Base-by-base conservation (phyloP, 306 rosid genomes). In the Cicer chorassanicum region DNA sequence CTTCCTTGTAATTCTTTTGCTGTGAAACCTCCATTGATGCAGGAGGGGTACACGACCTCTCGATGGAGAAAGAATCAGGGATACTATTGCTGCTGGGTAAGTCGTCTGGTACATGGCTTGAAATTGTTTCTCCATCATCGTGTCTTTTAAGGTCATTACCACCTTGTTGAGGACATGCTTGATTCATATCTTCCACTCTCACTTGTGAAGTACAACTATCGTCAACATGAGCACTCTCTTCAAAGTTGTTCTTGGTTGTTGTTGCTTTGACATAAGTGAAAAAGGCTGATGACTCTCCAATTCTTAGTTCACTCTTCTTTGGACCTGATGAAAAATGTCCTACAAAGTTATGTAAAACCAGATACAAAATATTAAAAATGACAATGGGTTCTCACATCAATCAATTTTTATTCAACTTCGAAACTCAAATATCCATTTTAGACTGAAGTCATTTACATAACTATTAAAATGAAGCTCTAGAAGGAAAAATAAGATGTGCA, bases 231-330 rank as follows among this genome's bases (percentile, higher is more conserved):
- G 68, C 81, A 68, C 77, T 79, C 73, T 74, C 87, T 85, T 79
- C 90, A 59, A 86, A 71, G 70, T 82, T 86, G 72, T 68, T 84
- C 82, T 84, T 84, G 9, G 36, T 56, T 24, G 65, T 39, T 82
- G 82, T 56, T 36, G 88, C 84, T 83, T 95, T 95, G 64, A 92
- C 96, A 68, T 95, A 95, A 7, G 93, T 87, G 68, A 95, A 86
- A 82, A 95, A 95, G 79, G 99, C 98, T 36, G 99, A 95, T 49
- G 98, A 95, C 77, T 90, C 87, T 5, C 99, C 99, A 73, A 95
- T 95, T 90, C 86, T 92, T 57, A 95, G 84, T 78, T 89, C 89
- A 72, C 96, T 95, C 87, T 88, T 92, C 73, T 74, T 90, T 4
- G 93, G 99, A 77, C 91, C 93, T 76, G 82, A 71, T 38, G 85